These are phyloP conservation scores for Phyllosticta capitalensis DNA, from an alignment of 2,329 filamentous ascomycete species.

Conservation along the genomic window DNA sequence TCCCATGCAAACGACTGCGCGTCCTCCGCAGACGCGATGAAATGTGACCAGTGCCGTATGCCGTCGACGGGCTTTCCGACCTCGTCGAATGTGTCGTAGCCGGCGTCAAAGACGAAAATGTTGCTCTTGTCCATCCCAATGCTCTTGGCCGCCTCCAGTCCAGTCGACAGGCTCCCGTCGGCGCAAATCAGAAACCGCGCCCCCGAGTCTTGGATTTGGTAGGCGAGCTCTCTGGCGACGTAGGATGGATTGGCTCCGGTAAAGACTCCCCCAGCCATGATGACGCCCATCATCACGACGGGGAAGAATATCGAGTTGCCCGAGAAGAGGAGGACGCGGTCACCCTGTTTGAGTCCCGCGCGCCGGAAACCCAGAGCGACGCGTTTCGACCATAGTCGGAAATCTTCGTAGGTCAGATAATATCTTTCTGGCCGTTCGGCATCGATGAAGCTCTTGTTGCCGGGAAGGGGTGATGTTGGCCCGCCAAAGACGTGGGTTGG, in stretches of 20 bases:
- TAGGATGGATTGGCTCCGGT: conserved; percentile 65
- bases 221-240: conserved; percentile 60
- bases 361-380: conserved; percentile 58
- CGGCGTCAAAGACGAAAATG: conserved; percentile 53
- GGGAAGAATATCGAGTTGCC: conserved; percentile 68
- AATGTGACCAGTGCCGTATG: conserved; percentile 53
- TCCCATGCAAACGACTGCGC: conserved; percentile 56
- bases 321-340: conserved; percentile 64
- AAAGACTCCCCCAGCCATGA: conserved; percentile 73
- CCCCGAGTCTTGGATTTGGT: conserved; percentile 64
- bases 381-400: conserved; percentile 62
- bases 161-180: conserved; percentile 49
- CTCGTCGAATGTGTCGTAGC: conserved; percentile 35
- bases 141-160: conserved; percentile 54
- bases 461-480: conserved; percentile 37
- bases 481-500: conserved; percentile 43
- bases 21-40: conserved; percentile 43
- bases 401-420: conserved; percentile 53
- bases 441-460: conserved; percentile 49
- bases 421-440: conserved; percentile 57
- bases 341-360: conserved; percentile 55
- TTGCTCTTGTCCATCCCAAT: conserved; percentile 45
- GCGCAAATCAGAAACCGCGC: conserved; percentile 59
- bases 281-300: conserved; percentile 57
- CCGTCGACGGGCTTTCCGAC: conserved; percentile 23